A percentile compares a stretch with the other conserved stretches of the same genome.
These are phyloP conservation scores for Passiflora organensis DNA, from an alignment of 345 rosid species.

Conservation along the genomic window DNA sequence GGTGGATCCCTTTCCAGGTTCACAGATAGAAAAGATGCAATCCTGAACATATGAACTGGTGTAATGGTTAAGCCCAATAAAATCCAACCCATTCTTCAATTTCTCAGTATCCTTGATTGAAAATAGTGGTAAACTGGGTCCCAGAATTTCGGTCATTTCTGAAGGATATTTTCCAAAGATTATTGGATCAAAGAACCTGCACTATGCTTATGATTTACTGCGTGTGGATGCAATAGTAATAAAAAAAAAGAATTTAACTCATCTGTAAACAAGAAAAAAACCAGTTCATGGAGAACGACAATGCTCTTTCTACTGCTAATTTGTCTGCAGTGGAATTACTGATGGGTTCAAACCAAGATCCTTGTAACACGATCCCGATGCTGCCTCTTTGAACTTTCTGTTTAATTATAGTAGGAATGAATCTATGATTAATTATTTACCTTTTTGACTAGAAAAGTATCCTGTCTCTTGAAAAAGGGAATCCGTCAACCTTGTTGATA, in stretches of 20 bases:
- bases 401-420: no score
- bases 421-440: no score
- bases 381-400: conserved; percentile 17
- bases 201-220: conserved; percentile 8
- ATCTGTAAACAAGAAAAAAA: not conserved
- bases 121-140: conserved; percentile 8
- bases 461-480: no score
- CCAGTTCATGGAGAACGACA: conserved; percentile 15
- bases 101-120: conserved; percentile 8
- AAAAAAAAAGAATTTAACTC: no score
- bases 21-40: conserved; percentile 47
- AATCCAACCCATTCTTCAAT: conserved; percentile 12
- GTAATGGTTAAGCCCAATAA: conserved; percentile 18
- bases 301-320: conserved; percentile 16
- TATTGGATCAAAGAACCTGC: conserved; percentile 21
- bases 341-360: conserved; percentile 12
- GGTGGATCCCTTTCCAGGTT: conserved; percentile 44
- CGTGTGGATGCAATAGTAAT: no score
- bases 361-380: conserved; percentile 16
- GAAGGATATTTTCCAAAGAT: conserved; percentile 14
- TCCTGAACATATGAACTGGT: conserved; percentile 27
- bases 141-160: conserved; percentile 18
- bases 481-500: no score
- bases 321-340: conserved; percentile 18
- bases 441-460: no score